These are phyloP conservation scores for Kwoniella bestiolae DNA, from an alignment of 768 basidiomycete genomes.

Conservation along the genomic window DNA sequence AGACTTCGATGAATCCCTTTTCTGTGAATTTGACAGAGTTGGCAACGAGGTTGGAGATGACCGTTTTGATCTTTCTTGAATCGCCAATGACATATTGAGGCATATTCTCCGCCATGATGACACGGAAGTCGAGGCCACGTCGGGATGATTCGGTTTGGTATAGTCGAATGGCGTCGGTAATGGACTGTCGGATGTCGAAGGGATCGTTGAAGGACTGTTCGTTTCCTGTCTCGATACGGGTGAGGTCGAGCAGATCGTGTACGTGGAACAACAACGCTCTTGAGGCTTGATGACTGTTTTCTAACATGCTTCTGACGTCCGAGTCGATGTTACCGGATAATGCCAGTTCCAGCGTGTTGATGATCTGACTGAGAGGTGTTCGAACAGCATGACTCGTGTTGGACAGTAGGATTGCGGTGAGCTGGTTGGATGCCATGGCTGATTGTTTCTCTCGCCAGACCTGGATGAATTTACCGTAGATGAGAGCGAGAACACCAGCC, in stretches of 20 bases:
- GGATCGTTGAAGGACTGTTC: conserved; percentile 77
- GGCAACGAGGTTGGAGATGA: conserved; percentile 76
- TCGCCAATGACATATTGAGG: conserved; percentile 69
- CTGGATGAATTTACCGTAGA: conserved; percentile 79
- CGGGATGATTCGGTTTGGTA: conserved; percentile 72
- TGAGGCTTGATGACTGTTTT: conserved; percentile 73
- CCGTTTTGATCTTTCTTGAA: conserved; percentile 71
- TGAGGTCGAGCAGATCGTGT: conserved; percentile 80
- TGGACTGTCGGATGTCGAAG: conserved; percentile 68
- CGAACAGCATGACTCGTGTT: conserved; percentile 83
- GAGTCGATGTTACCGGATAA: conserved; percentile 72
- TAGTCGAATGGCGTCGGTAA: conserved; percentile 67
- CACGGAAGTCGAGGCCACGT: conserved; percentile 65
- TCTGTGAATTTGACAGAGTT: conserved; percentile 80
- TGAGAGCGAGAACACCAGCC: conserved; percentile 74
- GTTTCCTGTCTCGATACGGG: conserved; percentile 73
- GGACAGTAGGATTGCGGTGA: conserved; percentile 73
- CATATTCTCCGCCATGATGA: conserved; percentile 66
- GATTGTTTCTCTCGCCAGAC: conserved; percentile 83
- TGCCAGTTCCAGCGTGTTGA: conserved; percentile 82
- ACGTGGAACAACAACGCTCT: conserved; percentile 79
- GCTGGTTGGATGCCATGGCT: conserved; percentile 70
- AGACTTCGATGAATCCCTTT: conserved; percentile 66
- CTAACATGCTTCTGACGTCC: conserved; percentile 76
- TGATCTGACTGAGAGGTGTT: conserved; percentile 66